These are phyloP conservation scores for Vitis hybrid DNA, from an alignment of 177 flowering plant genomes.

Conservation along the genomic window DNA sequence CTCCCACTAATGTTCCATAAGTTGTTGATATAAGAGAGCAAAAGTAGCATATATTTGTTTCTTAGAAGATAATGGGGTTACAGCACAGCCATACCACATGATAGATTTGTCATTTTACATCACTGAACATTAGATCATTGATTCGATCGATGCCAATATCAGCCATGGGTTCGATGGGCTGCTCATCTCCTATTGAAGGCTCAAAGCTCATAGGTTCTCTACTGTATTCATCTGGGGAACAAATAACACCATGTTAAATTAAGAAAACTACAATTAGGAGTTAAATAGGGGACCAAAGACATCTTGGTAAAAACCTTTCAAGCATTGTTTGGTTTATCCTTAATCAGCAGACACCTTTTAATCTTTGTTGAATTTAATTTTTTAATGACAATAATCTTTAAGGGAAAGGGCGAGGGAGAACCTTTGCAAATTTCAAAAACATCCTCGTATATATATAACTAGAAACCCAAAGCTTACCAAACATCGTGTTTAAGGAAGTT, in stretches of 20 bases:
- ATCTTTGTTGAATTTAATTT: too few relatives aligned
- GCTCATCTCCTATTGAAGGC: conserved; percentile 45
- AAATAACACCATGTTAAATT: neutral
- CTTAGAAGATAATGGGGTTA: too few relatives aligned
- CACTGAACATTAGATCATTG: conserved; percentile 65
- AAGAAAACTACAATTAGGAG: neutral
- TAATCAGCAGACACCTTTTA: too few relatives aligned
- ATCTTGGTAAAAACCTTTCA: neutral
- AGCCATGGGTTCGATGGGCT: conserved; percentile 78
- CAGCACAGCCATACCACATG: too few relatives aligned
- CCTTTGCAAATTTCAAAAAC: neutral
- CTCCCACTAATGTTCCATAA: too few relatives aligned
- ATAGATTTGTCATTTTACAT: conserved; percentile 5
- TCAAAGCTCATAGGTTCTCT: conserved; percentile 51
- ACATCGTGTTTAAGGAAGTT: conserved; percentile 62
- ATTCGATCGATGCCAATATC: conserved; percentile 66
- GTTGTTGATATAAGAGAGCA: too few relatives aligned
- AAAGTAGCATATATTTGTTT: too few relatives aligned
- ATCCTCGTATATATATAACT: neutral
- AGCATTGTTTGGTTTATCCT: neutral
- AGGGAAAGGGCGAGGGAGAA: neutral
- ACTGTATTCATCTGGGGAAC: conserved; percentile 75
- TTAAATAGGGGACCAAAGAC: neutral
- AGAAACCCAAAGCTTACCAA: conserved; percentile 43
- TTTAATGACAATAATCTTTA: too few relatives aligned